Percentiles rank a stretch among this genome's conserved stretches.
phyloP scores from a whole-genome alignment of 768 basidiomycete genomes.

The Lactifluus pinguis region DNA sequence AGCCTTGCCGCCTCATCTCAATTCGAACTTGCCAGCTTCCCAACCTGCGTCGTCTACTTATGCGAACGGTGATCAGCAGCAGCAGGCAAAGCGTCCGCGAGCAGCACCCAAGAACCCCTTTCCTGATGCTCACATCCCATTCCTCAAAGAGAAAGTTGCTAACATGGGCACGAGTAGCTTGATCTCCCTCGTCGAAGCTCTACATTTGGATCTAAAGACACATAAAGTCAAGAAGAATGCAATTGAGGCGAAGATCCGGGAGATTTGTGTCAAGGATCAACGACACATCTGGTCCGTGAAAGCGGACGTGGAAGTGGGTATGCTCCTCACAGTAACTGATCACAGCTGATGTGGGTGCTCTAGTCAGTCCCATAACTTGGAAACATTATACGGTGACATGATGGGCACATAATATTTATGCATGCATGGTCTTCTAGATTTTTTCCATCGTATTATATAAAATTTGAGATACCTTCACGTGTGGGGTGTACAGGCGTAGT shows the following conservation, averaged over 20 bases:
- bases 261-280: constrained; percentile 67
- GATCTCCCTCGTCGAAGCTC: constrained; percentile 58
- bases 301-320: constrained; percentile 15
- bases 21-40: constrained; percentile 8
- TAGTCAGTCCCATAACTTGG: constrained; percentile 3
- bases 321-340: neutral
- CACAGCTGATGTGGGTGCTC: neutral
- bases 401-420: neutral
- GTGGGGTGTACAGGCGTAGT: neutral
- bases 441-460: constrained; percentile 1
- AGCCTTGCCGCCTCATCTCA: constrained; percentile 23
- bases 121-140: constrained; percentile 54
- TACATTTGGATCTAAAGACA: constrained; percentile 59
- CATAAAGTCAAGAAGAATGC: constrained; percentile 77
- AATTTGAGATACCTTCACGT: neutral
- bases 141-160: constrained; percentile 55
- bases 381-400: neutral
- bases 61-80: neutral
- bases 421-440: neutral
- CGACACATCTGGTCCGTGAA: constrained; percentile 69
- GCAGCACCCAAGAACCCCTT: constrained; percentile 46
- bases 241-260: constrained; percentile 71
- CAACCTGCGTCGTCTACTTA: constrained; percentile 16
- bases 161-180: constrained; percentile 53
- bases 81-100: constrained; percentile 19